These are phyloP conservation scores for Lactifluus piperatus DNA, from an alignment of 768 basidiomycete species.

Conservation along the genomic window DNA sequence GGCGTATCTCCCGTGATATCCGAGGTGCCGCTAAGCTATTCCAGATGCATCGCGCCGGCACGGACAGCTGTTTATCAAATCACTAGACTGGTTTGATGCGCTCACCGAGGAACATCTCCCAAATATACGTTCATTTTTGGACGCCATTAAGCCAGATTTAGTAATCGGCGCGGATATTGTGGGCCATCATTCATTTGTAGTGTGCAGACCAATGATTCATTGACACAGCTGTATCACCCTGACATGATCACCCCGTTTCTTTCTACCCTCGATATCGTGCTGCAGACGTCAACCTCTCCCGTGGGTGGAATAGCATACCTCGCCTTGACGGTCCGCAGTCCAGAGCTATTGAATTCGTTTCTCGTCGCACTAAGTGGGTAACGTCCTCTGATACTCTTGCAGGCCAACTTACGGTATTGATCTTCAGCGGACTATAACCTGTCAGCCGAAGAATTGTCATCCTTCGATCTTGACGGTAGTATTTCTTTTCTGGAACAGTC, in stretches of 20 bases:
- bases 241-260: constrained; percentile 17
- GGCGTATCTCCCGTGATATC: constrained; percentile 23
- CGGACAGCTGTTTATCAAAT: constrained; percentile 34
- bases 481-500: constrained; percentile 9
- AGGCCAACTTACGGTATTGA: not conserved
- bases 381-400: not conserved
- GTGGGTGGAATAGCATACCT: constrained; percentile 11
- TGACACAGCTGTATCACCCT: constrained; percentile 9
- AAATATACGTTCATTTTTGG: constrained; percentile 29
- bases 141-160: constrained; percentile 41
- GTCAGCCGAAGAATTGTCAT: constrained; percentile 5
- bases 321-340: constrained; percentile 16
- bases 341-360: constrained; percentile 10
- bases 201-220: not conserved
- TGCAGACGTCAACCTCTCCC: constrained; percentile 1
- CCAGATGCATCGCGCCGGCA: constrained; percentile 50
- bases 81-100: constrained; percentile 63
- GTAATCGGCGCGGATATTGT: constrained; percentile 69
- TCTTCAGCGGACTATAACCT: constrained; percentile 8
- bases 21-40: not conserved
- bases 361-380: constrained; percentile 7
- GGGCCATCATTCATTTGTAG: constrained; percentile 13
- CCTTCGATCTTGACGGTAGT: not conserved
- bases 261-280: constrained; percentile 13
- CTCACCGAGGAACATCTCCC: constrained; percentile 26